Evolutionary conservation across 306 rosid species (phyloP).

Genomic region (Sicyos baderoa): DNA sequence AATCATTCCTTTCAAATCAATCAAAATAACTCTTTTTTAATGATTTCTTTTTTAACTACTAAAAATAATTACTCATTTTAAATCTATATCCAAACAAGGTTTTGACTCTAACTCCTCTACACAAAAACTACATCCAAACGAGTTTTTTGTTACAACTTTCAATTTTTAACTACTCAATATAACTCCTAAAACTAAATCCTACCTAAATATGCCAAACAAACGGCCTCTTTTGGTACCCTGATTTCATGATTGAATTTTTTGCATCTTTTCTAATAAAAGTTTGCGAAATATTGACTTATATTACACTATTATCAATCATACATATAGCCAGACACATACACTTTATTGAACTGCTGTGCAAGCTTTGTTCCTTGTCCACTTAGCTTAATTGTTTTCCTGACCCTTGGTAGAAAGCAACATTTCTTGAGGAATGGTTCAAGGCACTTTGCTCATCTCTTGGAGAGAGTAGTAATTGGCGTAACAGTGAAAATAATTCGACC

Average conservation of each 20-base stretch:
- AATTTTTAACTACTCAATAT: no score
- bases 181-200: no score
- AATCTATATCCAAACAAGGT: no score
- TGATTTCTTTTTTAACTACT: no score
- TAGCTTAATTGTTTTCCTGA: neutral
- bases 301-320: neutral
- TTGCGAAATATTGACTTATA: neutral
- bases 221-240: neutral
- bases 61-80: no score
- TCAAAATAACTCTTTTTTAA: no score
- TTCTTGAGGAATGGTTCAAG: slow-evolving; percentile 79
- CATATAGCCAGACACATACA: neutral
- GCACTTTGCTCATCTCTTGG: slow-evolving; percentile 39
- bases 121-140: no score
- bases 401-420: slow-evolving; percentile 46
- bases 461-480: slow-evolving; percentile 28
- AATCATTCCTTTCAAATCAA: no score
- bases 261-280: neutral
- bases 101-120: no score
- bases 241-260: neutral
- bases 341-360: neutral
- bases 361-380: neutral
- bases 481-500: slow-evolving; percentile 33
- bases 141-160: no score
- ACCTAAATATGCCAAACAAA: no score